Evolutionary conservation across 495 filamentous ascomycete genomes (phyloP), one percentile per base, ranked within the genome.

Genomic region (Aspergillus kassunensis): DNA sequence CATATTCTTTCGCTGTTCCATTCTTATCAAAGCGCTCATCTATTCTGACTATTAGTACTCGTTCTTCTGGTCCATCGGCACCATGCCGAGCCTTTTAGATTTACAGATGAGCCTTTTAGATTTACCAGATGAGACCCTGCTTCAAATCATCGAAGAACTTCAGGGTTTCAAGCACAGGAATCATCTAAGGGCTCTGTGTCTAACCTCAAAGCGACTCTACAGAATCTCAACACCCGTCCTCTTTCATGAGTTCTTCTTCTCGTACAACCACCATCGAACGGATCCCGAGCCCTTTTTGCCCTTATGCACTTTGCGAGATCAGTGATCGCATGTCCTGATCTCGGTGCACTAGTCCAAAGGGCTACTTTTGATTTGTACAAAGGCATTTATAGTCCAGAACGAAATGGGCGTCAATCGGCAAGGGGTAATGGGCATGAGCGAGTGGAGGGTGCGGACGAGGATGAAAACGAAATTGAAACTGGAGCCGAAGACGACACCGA

Each of bases 181-280:
- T 13, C 10, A 13, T 7, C 31, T 53, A 4, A 16, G 19, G 12
- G 43, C 21, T 27, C 41, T 53, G 13, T 53, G 50, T 18, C 34
- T 53, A 11, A 45, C 50, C 12, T 36, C 50, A 3, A 53, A 29
- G 11, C 29, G 21, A 6, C 41, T 53, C 15, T 36, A 19, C 5
- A 13, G 19, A 10, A 11, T 53, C 18, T 13, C 31, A 2, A 40
- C 44, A 15, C 50, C 41, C 12, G 2, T 45, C 12, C 29, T 53
- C 0, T 45, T 36, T 21, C 8, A 11, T 5, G 6, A 35, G 2
- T 37, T 21, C 10, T 8, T 21, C 47, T 7, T 8, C 2, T 30
- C 25, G n/a, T 49, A 34, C 11, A 6, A 12, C 24, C 16, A n/a
- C 1, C 21, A 15, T 1, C 23, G 27, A 12, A 25, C 7, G 5